Base-by-base conservation (phyloP, 306 rosid genomes). In the Begonia fuchsioides region DNA sequence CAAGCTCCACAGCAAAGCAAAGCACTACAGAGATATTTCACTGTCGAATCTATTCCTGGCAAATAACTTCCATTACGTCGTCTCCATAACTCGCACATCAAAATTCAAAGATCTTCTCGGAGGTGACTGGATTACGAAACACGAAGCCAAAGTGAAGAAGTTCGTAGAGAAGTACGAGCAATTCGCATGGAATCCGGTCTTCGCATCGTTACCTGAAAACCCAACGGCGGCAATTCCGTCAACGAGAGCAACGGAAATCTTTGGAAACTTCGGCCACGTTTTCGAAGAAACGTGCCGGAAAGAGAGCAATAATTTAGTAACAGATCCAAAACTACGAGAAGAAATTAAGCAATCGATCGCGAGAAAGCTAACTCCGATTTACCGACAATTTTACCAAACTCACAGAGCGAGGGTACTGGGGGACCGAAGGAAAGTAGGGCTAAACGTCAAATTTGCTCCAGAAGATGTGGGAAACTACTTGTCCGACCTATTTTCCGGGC, bases 1-100 rank as follows among this genome's bases (percentile, higher is more conserved):
- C 55, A 83, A 80, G 62, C 81, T 87, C 15, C 87, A 87, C 58
- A 50, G 57, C 12, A 77, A 68, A 55, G 72, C 87, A 6, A 68
- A 72, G 64, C 72, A 71, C 12, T 75, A 56, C 70, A 69, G 77
- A 51, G 84, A 77, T 67, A 58, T 59, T 13, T 75, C 85, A 0
- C 47, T 68, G 5, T 68, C 85, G 9, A 75, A 77, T 52, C 59
- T 87, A 1, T 87, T 80, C 68, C 63, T 79, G 1, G 68, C 87
- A 1, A 82, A 77, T 67, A 87, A 87, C 51, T 65, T 87, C 54
- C 70, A 58, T 12, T 57, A 64, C 68, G 63, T 83, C 32, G 56
- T 80, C 40, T 45, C 59, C 46, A 78, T 44, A 39, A 80, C 63
- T 8, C 72, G 72, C 0, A 54, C 48, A 2, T 80, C 96, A 10